These are phyloP conservation scores for Blumeria hordei DNA, from an alignment of 2,329 filamentous ascomycete species.

Conservation along the genomic window DNA sequence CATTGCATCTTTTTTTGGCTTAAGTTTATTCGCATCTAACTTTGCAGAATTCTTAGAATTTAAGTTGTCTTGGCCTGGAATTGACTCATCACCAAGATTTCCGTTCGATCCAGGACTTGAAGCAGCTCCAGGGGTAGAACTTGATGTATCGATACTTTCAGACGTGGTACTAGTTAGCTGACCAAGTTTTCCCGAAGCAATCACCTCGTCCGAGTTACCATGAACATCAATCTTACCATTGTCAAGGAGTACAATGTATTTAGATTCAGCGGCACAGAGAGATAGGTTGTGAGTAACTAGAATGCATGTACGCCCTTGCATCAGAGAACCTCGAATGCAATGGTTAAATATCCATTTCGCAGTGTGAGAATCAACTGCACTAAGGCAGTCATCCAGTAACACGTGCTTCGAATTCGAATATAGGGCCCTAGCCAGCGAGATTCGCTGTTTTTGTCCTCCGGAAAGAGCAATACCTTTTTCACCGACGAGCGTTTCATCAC, in stretches of 20 bases:
- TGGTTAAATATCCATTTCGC: slow-evolving; percentile 96
- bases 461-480: slow-evolving; percentile 95
- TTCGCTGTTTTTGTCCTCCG: slow-evolving; percentile 91
- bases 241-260: slow-evolving; percentile 63
- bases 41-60: neutral
- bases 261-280: slow-evolving; percentile 60
- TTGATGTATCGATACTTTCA: slow-evolving; percentile 44
- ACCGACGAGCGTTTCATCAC: slow-evolving; percentile 81
- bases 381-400: slow-evolving; percentile 82
- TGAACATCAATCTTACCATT: slow-evolving; percentile 62
- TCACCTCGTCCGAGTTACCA: slow-evolving; percentile 54
- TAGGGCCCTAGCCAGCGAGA: slow-evolving; percentile 86
- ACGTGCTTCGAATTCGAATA: slow-evolving; percentile 86
- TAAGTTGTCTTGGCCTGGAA: neutral
- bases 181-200: slow-evolving; percentile 67
- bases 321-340: slow-evolving; percentile 70
- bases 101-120: slow-evolving; percentile 45
- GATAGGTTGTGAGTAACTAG: slow-evolving; percentile 87
- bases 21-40: neutral
- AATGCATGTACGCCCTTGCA: slow-evolving; percentile 75
- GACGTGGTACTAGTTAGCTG: slow-evolving; percentile 57
- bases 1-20: slow-evolving; percentile 24
- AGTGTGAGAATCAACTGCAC: slow-evolving; percentile 90
- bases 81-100: slow-evolving; percentile 20
- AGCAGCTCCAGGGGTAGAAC: slow-evolving; percentile 50